These are phyloP conservation scores for Diversispora eburnea DNA, from an alignment of 192 early-diverging fungal species.

Conservation along the genomic window DNA sequence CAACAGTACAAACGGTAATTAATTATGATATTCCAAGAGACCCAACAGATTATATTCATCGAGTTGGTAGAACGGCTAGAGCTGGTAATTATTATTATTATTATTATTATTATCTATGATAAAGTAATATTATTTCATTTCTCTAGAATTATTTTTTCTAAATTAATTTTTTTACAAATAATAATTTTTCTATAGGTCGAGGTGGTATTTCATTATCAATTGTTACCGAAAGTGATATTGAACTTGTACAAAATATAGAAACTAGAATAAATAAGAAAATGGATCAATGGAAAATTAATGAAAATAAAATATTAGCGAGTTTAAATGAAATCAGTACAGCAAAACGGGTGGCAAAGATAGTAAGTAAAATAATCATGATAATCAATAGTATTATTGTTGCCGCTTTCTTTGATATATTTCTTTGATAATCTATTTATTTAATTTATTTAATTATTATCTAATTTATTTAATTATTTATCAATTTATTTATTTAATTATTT, in stretches of 20 bases:
- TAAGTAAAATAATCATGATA: slow-evolving; percentile 31
- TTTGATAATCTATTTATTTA: too few species aligned
- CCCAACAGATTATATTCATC: slow-evolving; percentile 95
- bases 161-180: too few species aligned
- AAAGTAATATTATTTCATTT: neutral
- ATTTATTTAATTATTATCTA: too few species aligned
- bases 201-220: slow-evolving; percentile 88
- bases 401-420: too few species aligned
- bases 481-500: neutral
- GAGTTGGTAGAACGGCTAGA: slow-evolving; percentile 97
- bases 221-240: slow-evolving; percentile 80
- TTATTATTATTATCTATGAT: neutral
- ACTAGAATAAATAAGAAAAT: slow-evolving; percentile 76
- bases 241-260: slow-evolving; percentile 90
- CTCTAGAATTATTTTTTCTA: too few species aligned
- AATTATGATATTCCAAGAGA: slow-evolving; percentile 96
- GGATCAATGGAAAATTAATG: slow-evolving; percentile 69
- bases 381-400: too few species aligned
- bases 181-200: slow-evolving; percentile 31
- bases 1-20: slow-evolving; percentile 84
- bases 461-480: too few species aligned
- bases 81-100: slow-evolving; percentile 54
- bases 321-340: slow-evolving; percentile 84
- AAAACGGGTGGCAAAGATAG: slow-evolving; percentile 84
- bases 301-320: slow-evolving; percentile 79